Percentiles rank a stretch among this genome's conserved stretches.
These are phyloP conservation scores for Diaporthe amygdali DNA, from an alignment of 2,329 filamentous ascomycete genomes.

Conservation along the genomic window DNA sequence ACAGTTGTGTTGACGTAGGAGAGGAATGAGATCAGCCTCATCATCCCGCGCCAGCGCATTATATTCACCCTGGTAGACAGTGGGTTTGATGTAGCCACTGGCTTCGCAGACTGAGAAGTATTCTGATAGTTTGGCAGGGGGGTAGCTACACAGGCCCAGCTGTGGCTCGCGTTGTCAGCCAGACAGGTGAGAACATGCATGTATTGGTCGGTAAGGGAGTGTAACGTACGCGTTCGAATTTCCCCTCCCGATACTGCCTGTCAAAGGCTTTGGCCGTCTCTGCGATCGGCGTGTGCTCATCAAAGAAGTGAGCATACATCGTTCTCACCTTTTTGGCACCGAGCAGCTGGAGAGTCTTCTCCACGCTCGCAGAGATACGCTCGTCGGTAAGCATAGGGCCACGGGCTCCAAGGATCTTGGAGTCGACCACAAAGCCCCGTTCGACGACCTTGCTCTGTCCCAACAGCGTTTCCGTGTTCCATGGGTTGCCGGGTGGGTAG, in stretches of 20 bases:
- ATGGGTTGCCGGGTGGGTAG: slow-evolving; percentile 29
- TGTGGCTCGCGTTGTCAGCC: slow-evolving; percentile 2
- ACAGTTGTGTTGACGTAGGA: slow-evolving; percentile 39
- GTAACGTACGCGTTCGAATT: slow-evolving; percentile 35
- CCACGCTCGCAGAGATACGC: slow-evolving; percentile 35
- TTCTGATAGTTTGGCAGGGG: slow-evolving; percentile 41
- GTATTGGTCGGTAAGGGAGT: not conserved
- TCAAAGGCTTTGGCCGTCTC: slow-evolving; percentile 44
- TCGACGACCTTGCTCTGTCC: slow-evolving; percentile 19
- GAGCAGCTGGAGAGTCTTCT: slow-evolving; percentile 37
- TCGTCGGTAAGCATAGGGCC: slow-evolving; percentile 35
- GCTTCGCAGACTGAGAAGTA: slow-evolving; percentile 39
- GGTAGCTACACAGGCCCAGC: slow-evolving; percentile 48
- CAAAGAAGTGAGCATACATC: not conserved
- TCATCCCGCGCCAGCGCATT: slow-evolving; percentile 41
- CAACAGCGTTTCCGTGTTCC: slow-evolving; percentile 28
- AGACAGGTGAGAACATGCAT: not conserved
- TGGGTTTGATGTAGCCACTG: slow-evolving; percentile 39
- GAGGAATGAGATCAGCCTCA: slow-evolving; percentile 41
- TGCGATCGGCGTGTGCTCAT: slow-evolving; percentile 38
- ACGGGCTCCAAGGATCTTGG: slow-evolving; percentile 36
- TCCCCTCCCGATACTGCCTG: slow-evolving; percentile 40
- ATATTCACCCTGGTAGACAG: slow-evolving; percentile 47
- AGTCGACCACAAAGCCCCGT: slow-evolving; percentile 37
- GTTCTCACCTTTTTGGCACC: slow-evolving; percentile 16